Evolutionary conservation across 768 basidiomycete species (phyloP), one percentile per base, ranked within the genome.

Genomic region (Lactifluus volemus): DNA sequence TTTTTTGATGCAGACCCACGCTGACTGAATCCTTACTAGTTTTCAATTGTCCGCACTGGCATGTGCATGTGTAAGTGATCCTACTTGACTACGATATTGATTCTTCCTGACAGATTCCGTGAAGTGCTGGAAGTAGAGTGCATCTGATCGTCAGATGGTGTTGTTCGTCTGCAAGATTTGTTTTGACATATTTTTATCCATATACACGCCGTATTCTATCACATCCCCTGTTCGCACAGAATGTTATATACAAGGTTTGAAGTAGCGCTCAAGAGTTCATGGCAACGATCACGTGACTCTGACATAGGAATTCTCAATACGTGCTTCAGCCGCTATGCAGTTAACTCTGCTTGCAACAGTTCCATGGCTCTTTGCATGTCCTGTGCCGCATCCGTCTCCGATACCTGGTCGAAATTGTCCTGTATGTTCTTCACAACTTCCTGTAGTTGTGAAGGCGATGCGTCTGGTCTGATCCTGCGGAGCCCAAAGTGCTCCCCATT

Each of bases 401-500:
- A 57, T 32, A 62, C 61, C 57, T 52, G 54, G 11, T 63, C 57
- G 41, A 59, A 54, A 34, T 63, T 63, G 5, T 58, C 56, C 29
- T 59, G 61, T 39, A 63, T 58, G 7, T 30, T 49, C 39, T 29
- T 49, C 32, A 2, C 11, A 19, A 60, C 7, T 0, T 47, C 32
- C 8, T 44, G 39, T 10, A 64, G 47, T 17, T 49, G 53, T 15
- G 30, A 14, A 3, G 30, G n/a, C 14, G 55, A 42, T 1, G 30
- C 15, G 7, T 53, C 55, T 7, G 14, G 25, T 14, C 47, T 54
- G 12, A 63, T 56, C 21, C 52, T 30, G 7, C 53, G 52, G 19
- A 66, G 69, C 64, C 63, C 69, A 58, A 67, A 72, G 34, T 71
- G 61, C 34, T 70, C 57, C 19, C 72, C 71, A 47, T 67, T 68